These are phyloP conservation scores for Dipodascus geniculatus DNA, from an alignment of 805 yeast species.

Conservation along the genomic window DNA sequence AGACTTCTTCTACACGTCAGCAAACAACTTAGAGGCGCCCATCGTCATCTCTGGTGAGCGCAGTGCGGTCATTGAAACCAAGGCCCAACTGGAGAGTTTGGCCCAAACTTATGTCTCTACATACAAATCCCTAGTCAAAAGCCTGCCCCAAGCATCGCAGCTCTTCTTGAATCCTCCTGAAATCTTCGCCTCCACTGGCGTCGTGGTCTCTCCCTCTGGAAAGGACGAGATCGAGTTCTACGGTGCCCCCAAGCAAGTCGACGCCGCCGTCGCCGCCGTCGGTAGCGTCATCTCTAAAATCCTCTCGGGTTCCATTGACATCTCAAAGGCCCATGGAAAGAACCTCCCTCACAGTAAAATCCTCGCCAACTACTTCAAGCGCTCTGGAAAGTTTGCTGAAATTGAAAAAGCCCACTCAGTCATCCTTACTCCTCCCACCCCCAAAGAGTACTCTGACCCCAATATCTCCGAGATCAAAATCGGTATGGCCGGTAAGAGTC, in stretches of 20 bases:
- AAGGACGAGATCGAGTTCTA: slow-evolving; percentile 42
- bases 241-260: slow-evolving; percentile 39
- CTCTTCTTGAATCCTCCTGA: slow-evolving; percentile 38
- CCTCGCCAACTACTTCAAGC: slow-evolving; percentile 50
- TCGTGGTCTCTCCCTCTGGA: slow-evolving; percentile 32
- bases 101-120: slow-evolving; percentile 35
- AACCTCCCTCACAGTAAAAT: slow-evolving; percentile 64
- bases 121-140: slow-evolving; percentile 41
- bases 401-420: slow-evolving; percentile 33
- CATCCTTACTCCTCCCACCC: slow-evolving; percentile 36
- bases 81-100: slow-evolving; percentile 35
- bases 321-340: slow-evolving; percentile 82
- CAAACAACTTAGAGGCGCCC: slow-evolving; percentile 15
- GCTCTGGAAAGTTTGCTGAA: slow-evolving; percentile 23
- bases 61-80: slow-evolving; percentile 46
- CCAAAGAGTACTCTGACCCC: slow-evolving; percentile 33
- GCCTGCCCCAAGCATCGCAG: slow-evolving; percentile 59
- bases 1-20: slow-evolving; percentile 11
- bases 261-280: slow-evolving; percentile 52
- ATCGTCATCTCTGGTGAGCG: slow-evolving; percentile 61
- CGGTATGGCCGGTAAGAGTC: slow-evolving; percentile 45
- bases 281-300: slow-evolving; percentile 47
- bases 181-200: slow-evolving; percentile 22
- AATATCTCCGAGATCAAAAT: slow-evolving; percentile 37
- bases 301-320: slow-evolving; percentile 58